Evolutionary conservation across 2,329 filamentous ascomycete genomes (phyloP).

Genomic region (Elsinoe necatrix): DNA sequence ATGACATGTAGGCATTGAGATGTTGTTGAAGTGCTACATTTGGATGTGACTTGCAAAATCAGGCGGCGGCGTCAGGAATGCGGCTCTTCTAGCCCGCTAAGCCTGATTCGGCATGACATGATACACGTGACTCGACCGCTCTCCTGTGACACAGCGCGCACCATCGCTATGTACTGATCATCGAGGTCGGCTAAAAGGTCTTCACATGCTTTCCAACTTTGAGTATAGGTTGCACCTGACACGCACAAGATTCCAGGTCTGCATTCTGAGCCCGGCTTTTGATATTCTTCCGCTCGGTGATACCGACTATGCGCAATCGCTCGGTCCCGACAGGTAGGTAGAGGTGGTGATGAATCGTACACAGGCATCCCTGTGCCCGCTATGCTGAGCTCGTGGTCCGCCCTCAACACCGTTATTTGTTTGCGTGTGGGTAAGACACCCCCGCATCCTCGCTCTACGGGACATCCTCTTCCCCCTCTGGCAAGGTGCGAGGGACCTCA

Average conservation of each 20-base stretch:
- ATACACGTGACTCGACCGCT: background rate
- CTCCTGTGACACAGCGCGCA: background rate
- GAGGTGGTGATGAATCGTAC: background rate
- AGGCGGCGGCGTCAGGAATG: slow-evolving; percentile 5
- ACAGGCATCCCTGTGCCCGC: background rate
- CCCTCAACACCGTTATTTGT: background rate
- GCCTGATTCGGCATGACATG: background rate
- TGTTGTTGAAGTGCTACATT: background rate
- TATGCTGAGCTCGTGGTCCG: background rate
- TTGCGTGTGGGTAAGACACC: background rate
- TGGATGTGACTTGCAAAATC: background rate
- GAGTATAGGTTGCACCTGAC: background rate
- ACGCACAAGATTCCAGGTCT: background rate
- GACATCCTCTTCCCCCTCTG: background rate
- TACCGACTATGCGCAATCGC: background rate
- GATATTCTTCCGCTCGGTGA: background rate
- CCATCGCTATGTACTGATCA: background rate
- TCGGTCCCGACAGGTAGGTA: slow-evolving; percentile 1
- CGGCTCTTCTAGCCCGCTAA: background rate
- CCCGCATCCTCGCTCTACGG: background rate
- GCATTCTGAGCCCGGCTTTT: background rate
- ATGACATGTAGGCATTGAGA: too few species aligned
- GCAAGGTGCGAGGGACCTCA: background rate
- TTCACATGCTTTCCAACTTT: background rate
- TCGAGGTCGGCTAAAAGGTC: background rate